Conservation (phyloP, 768 basidiomycete genomes). For the Tubosaeta brunneosetosa region DNA sequence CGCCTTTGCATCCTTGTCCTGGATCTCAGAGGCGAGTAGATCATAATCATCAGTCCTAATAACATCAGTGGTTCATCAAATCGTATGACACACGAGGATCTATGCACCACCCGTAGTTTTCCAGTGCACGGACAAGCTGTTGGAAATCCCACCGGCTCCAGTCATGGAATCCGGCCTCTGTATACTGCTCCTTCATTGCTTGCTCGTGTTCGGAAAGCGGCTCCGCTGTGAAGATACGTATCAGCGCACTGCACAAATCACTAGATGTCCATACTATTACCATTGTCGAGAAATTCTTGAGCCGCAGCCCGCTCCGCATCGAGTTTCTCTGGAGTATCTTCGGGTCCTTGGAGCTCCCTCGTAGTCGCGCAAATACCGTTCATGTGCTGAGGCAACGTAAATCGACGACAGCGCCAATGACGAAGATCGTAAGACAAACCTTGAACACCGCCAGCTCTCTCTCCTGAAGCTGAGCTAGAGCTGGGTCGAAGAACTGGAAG, state of each 20-base stretch:
- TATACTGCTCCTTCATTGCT: constrained; percentile 72
- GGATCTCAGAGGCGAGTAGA: constrained; percentile 75
- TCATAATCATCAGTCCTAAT: constrained; percentile 65
- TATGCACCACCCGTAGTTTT: constrained; percentile 74
- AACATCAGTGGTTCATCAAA: background rate
- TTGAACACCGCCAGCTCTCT: constrained; percentile 80
- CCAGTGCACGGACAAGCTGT: constrained; percentile 77
- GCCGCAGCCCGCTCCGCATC: constrained; percentile 76
- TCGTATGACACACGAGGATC: background rate
- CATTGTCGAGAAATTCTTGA: constrained; percentile 84
- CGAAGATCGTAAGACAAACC: constrained; percentile 33
- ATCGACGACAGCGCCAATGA: background rate
- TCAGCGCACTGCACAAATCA: background rate
- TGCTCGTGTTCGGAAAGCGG: constrained; percentile 87
- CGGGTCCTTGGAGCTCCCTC: constrained; percentile 62
- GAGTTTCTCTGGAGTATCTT: constrained; percentile 78
- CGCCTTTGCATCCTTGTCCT: constrained; percentile 76
- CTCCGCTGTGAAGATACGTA: constrained; percentile 53
- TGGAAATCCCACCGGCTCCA: constrained; percentile 96
- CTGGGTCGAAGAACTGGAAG: constrained; percentile 92
- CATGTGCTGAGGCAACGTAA: constrained; percentile 39
- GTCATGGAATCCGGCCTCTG: constrained; percentile 75
- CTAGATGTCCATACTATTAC: constrained; percentile 32
- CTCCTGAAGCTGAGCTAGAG: constrained; percentile 78
- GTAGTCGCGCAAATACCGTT: constrained; percentile 63